Base-by-base conservation (phyloP, 2,329 filamentous ascomycete genomes). In the Chrysosporium queenslandicum region DNA sequence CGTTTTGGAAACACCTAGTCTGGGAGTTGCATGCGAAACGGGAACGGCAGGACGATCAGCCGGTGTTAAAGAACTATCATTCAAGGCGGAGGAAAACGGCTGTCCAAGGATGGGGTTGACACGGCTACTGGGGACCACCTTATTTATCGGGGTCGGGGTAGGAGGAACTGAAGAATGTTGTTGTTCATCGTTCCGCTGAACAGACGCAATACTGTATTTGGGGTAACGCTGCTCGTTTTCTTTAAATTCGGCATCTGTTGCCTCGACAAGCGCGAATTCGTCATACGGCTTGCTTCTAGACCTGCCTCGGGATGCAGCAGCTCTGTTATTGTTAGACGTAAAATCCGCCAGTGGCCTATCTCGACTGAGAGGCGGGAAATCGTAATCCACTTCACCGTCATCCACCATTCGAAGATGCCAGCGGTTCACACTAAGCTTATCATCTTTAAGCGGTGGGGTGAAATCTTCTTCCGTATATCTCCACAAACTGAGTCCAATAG, bases 331-430 rank as follows among this genome's bases (percentile, higher is more conserved):
- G 66, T 83, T 84, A 2, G 78, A 82, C 0, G 81, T 82, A 60
- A 84, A 84, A 60, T 83, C 80, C 2, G 75, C 74, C 50, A 83
- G 73, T 0, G 78, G 75, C 57, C 77, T 74, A 20, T 74, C 77
- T 30, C 80, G 72, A 8, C 71, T 74, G 29, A 84, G 66, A 0
- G 80, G 73, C 4, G 80, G 80, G 56, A 84, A 84, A 60, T 84
- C 81, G 59, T 78, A 80, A 54, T 84, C 81, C 2, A 84, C 77
- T 60, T 84, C 81, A 4, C 78, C 81, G 58, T 83, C 81, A 58
- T 84, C 81, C 7, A 82, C 79, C 76, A 84, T 83, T n/a, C 81
- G 74, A 50, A 84, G 66, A 23, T 79, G 77, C 81, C 81, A 84
- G 54, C 74, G 71, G 58, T 83, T 83, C 54, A 83, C 77, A 51